These are phyloP conservation scores for Ustilago sp. DNA, from an alignment of 1,284 basidiomycete genomes.

Conservation along the genomic window DNA sequence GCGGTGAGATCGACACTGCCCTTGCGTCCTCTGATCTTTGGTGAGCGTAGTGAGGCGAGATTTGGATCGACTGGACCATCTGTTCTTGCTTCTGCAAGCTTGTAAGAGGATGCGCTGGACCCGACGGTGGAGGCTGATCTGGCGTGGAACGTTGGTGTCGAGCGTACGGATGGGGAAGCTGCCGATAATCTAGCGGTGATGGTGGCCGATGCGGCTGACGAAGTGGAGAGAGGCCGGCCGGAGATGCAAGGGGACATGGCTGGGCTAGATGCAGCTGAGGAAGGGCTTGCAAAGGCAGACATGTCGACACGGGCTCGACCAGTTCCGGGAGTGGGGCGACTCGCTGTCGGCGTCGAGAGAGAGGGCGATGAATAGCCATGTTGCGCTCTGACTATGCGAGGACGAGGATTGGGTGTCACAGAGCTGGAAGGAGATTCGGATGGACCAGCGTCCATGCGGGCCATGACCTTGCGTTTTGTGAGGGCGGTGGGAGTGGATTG, in stretches of 20 bases:
- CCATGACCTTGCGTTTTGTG: constrained; percentile 54
- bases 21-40: constrained; percentile 22
- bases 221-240: constrained; percentile 24
- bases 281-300: constrained; percentile 43
- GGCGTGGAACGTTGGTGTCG: constrained; percentile 20
- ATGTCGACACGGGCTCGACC: constrained; percentile 48
- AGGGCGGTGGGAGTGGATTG: constrained; percentile 39
- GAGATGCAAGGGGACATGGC: constrained; percentile 37
- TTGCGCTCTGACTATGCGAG: constrained; percentile 37
- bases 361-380: constrained; percentile 45
- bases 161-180: constrained; percentile 32
- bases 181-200: constrained; percentile 32
- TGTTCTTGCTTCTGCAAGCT: constrained; percentile 19
- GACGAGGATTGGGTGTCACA: constrained; percentile 39
- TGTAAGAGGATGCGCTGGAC: constrained; percentile 15
- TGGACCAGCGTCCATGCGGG: constrained; percentile 35
- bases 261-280: constrained; percentile 30
- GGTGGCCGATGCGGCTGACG: constrained; percentile 14
- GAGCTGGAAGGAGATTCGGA: constrained; percentile 36
- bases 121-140: constrained; percentile 34
- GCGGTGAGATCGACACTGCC: constrained; percentile 30
- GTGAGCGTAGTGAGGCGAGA: constrained; percentile 26
- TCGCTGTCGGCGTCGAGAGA: constrained; percentile 28
- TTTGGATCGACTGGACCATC: constrained; percentile 24
- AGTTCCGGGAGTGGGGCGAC: constrained; percentile 18